Percentiles rank a stretch among this genome's conserved stretches.
These are phyloP conservation scores for Gracilariopsis chorda DNA, from an alignment of 23 red algal species.

Conservation along the genomic window DNA sequence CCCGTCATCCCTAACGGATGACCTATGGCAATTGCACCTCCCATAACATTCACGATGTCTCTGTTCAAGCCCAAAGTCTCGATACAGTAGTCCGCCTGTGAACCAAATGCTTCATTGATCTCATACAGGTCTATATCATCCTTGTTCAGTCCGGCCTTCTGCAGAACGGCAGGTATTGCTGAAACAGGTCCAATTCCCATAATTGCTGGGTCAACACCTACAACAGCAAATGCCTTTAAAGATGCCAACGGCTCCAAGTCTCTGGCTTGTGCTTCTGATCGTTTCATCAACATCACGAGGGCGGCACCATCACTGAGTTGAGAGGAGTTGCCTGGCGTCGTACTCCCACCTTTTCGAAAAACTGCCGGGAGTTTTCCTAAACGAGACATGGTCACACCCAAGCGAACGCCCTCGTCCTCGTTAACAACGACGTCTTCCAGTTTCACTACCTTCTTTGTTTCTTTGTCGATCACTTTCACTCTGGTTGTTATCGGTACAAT, in stretches of 20 bases:
- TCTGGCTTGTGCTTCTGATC: conserved; percentile 85
- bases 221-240: conserved; percentile 84
- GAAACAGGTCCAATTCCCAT: conserved; percentile 98
- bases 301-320: conserved; percentile 99
- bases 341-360: conserved; percentile 88
- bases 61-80: conserved; percentile 83
- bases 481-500: conserved; percentile 90
- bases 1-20: conserved; percentile 99
- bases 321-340: conserved; percentile 96
- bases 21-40: conserved; percentile 97
- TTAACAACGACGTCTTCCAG: conserved; percentile 66
- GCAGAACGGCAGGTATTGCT: conserved; percentile 84
- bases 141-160: conserved; percentile 70
- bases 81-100: conserved; percentile 91
- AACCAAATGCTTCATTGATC: conserved; percentile 99
- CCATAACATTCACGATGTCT: conserved; percentile 96
- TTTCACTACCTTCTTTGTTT: conserved; percentile 38
- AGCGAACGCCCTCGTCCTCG: conserved; percentile 88
- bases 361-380: conserved; percentile 87
- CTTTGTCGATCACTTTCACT: conserved; percentile 64
- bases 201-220: conserved; percentile 87
- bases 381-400: conserved; percentile 74
- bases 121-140: conserved; percentile 91
- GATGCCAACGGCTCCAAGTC: conserved; percentile 71
- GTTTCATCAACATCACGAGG: conserved; percentile 88